Evolutionary conservation across 2,329 filamentous ascomycete genomes (phyloP), one percentile per base, ranked within the genome.

Genomic region (Periconia macrospinosa): DNA sequence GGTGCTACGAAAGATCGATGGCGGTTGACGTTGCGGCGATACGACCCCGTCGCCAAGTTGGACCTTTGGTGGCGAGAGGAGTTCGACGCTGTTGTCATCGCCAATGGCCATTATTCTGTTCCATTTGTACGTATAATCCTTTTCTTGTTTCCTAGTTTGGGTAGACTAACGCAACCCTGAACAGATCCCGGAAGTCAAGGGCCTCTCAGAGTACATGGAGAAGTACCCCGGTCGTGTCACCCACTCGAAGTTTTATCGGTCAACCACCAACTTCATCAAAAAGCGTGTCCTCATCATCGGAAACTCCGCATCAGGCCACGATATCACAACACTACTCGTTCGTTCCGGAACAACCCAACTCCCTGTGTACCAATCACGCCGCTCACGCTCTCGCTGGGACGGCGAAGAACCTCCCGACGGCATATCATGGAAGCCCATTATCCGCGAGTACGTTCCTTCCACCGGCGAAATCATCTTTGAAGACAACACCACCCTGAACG

Each of bases 31-130:
- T 68, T 84, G 1, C 70, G 81, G 10, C 77, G 76, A 53, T 68
- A 81, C 41, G 79, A 83, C 47, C 58, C 73, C 0, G 59, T 73
- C 1, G 69, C 71, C 1, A 66, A 76, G 9, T 70, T 80, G 0
- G 82, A 85, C 52, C 44, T 76, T 1, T 84, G 82, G 82, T 83
- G 82, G 81, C 71, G 79, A 45, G 81, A 84, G 27, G 58, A 67
- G 0, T 84, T 82, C 75, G 75, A 72, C 53, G 67, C 67, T 10
- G 52, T 71, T 0, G 54, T 71, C 18, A 53, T 72, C n/a, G 68
- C 67, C 14, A 71, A 69, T 41, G 68, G 69, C 2, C 69, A 72
- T 52, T 71, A 70, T 41, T 66, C 67, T 6, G 58, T 71, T 10
- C 68, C 69, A 15, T 70, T 57, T 57, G 80, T 83, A 74, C n/a